phyloP scores from a whole-genome alignment of 352 stramenopile genomes.

The Globisporangium parvum region DNA sequence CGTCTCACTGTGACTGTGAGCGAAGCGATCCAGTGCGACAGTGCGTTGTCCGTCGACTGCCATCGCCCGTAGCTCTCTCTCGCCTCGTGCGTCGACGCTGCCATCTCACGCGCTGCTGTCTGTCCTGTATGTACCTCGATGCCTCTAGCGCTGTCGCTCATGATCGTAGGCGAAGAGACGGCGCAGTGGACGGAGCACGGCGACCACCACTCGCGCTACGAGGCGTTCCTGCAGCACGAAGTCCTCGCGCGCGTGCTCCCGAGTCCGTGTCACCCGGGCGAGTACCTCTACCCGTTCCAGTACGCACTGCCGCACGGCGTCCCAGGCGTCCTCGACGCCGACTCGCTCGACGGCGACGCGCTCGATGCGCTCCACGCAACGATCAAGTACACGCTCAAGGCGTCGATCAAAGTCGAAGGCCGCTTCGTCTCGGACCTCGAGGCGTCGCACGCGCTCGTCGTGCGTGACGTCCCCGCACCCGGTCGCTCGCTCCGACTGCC shows the following conservation, averaged over 20 bases:
- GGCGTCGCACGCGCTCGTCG: conserved; percentile 38
- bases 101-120: too few species aligned
- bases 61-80: too few species aligned
- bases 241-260: conserved; percentile 43
- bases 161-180: conserved; percentile 55
- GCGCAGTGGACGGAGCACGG: conserved; percentile 54
- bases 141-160: conserved; percentile 58
- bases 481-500: too few species aligned
- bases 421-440: conserved; percentile 70
- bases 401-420: conserved; percentile 57
- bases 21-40: conserved; percentile 46
- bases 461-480: conserved; percentile 25
- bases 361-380: conserved; percentile 44
- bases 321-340: conserved; percentile 51
- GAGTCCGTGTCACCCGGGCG: conserved; percentile 44
- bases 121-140: too few species aligned
- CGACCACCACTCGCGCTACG: conserved; percentile 62
- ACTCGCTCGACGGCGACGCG: conserved; percentile 41
- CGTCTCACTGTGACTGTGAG: conserved; percentile 49
- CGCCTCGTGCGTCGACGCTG: too few species aligned
- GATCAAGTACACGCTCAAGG: conserved; percentile 75
- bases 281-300: conserved; percentile 68
- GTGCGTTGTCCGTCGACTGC: too few species aligned
- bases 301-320: conserved; percentile 50
- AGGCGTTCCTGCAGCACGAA: conserved; percentile 62